Evolutionary conservation across 352 stramenopile species (phyloP).

Genomic region (Pythium volutum): DNA sequence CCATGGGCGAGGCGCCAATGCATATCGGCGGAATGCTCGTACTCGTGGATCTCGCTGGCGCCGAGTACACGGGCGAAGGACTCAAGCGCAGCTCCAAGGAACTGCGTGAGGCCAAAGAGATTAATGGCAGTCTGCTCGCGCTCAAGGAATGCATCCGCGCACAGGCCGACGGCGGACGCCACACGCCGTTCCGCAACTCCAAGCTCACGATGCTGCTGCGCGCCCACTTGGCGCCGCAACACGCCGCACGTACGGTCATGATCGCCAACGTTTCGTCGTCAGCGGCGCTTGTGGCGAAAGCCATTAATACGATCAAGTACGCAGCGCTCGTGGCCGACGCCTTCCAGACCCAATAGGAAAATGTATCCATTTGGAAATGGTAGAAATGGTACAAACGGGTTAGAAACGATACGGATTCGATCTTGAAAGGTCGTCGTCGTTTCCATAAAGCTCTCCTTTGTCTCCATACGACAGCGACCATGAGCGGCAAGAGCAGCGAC

Average conservation of each 20-base stretch:
- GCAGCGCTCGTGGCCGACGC: slow-evolving; percentile 37
- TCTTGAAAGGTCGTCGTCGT: slow-evolving; percentile 12
- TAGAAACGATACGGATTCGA: not conserved
- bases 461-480: not conserved
- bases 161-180: slow-evolving; percentile 21
- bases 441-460: no score
- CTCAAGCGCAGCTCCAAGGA: slow-evolving; percentile 27
- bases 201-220: slow-evolving; percentile 54
- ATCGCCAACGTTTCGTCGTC: slow-evolving; percentile 45
- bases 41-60: slow-evolving; percentile 48
- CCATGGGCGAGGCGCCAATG: slow-evolving; percentile 12
- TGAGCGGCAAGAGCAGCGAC: slow-evolving; percentile 61
- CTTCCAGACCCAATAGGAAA: slow-evolving; percentile 24
- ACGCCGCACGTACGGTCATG: slow-evolving; percentile 34
- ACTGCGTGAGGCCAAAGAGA: slow-evolving; percentile 30
- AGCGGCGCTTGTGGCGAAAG: slow-evolving; percentile 21
- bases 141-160: slow-evolving; percentile 52
- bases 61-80: slow-evolving; percentile 52
- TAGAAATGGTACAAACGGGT: not conserved
- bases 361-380: not conserved
- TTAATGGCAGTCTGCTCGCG: slow-evolving; percentile 46
- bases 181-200: slow-evolving; percentile 38
- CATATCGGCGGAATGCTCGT: slow-evolving; percentile 36
- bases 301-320: slow-evolving; percentile 43
- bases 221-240: slow-evolving; percentile 26